Evolutionary conservation across 2,329 filamentous ascomycete species (phyloP).

Genomic region (Fusarium sp.): DNA sequence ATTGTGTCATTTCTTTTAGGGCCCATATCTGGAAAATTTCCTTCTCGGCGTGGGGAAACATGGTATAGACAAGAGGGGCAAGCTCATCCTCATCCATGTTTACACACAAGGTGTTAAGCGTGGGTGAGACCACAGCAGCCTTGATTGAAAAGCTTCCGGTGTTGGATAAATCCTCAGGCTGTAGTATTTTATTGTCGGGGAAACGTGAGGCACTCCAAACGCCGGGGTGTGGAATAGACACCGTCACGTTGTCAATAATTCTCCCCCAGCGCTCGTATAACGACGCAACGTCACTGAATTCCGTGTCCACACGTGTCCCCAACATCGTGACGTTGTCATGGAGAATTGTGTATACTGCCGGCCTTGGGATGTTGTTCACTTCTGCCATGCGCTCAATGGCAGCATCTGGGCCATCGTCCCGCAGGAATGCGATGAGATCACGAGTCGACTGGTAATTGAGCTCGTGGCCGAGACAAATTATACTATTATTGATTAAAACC

Average conservation of each 20-base stretch:
- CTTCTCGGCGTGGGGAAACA: background rate
- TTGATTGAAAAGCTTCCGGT: background rate
- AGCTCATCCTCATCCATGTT: background rate
- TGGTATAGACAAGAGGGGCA: background rate
- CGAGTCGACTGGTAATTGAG: background rate
- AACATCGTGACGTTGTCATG: background rate
- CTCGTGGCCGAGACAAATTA: background rate
- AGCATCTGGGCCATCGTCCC: background rate
- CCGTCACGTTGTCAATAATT: background rate
- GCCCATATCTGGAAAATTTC: background rate
- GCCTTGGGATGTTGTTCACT: background rate
- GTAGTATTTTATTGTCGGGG: background rate
- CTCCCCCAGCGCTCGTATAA: background rate
- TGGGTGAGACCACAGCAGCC: background rate
- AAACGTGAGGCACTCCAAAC: background rate
- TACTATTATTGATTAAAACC: too few relatives aligned
- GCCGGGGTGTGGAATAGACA: background rate
- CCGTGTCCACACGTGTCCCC: background rate
- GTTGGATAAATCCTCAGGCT: background rate
- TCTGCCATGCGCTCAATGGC: background rate
- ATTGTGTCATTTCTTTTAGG: fast-evolving
- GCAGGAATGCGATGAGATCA: background rate
- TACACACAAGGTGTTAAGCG: background rate
- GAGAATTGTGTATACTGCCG: background rate
- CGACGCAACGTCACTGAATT: background rate